Evolutionary conservation across 2,329 filamentous ascomycete species (phyloP).

Genomic region (Beauveria pseudobassiana): DNA sequence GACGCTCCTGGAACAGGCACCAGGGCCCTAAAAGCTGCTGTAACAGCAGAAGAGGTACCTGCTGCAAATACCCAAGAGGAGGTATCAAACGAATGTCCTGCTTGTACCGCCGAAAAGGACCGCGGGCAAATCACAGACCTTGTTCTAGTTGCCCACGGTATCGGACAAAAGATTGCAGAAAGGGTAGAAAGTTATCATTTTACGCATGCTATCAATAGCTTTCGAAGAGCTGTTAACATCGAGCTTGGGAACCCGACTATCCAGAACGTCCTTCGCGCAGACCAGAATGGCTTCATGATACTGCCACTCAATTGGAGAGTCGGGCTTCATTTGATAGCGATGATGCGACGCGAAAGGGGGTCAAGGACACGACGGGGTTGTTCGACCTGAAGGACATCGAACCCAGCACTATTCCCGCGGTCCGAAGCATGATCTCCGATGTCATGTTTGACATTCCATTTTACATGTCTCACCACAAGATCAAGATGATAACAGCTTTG

Average conservation of each 20-base stretch:
- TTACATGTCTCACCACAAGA: conserved; percentile 93
- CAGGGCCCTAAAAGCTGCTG: conserved; percentile 42
- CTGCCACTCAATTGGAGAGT: conserved; percentile 92
- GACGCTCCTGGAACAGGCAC: conserved; percentile 64
- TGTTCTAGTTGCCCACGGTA: conserved; percentile 86
- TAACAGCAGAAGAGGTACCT: conserved; percentile 20
- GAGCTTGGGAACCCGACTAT: conserved; percentile 70
- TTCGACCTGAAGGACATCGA: conserved; percentile 79
- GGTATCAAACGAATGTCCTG: conserved; percentile 34
- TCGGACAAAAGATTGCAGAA: conserved; percentile 93
- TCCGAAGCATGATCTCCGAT: conserved; percentile 91
- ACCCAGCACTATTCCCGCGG: conserved; percentile 78
- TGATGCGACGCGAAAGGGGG: conserved; percentile 49
- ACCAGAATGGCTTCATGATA: conserved; percentile 88
- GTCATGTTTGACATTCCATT: conserved; percentile 98
- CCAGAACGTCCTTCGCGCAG: conserved; percentile 65
- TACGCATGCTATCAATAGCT: conserved; percentile 88
- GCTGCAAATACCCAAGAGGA: conserved; percentile 21
- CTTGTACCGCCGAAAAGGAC: conserved; percentile 57
- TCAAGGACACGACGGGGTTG: conserved; percentile 50
- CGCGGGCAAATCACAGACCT: conserved; percentile 74
- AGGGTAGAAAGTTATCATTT: conserved; percentile 95
- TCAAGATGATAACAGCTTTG: conserved; percentile 86
- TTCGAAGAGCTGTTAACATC: conserved; percentile 77
- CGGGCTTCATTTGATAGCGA: conserved; percentile 82